These are phyloP conservation scores for Cercophora newfieldiana DNA, from an alignment of 495 filamentous ascomycete species.

Conservation along the genomic window DNA sequence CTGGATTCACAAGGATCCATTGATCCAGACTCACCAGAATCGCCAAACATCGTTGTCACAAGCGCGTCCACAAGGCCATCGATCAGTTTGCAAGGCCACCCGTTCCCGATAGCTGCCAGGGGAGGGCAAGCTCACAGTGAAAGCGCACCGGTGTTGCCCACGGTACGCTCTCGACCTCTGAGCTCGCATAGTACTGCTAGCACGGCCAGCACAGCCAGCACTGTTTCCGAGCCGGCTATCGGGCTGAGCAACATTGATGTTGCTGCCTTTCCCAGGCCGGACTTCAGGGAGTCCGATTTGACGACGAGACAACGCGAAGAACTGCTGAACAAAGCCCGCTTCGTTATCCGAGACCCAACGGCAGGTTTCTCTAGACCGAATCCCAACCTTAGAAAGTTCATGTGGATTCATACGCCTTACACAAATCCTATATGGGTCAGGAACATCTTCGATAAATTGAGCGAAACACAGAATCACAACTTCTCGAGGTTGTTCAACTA, in stretches of 20 bases:
- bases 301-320: constrained; percentile 24
- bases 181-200: constrained; percentile 32
- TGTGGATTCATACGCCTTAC: constrained; percentile 68
- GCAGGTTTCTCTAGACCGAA: constrained; percentile 44
- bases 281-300: constrained; percentile 17
- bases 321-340: constrained; percentile 19
- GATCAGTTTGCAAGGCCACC: constrained; percentile 15
- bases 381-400: constrained; percentile 48
- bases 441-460: constrained; percentile 42
- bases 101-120: constrained; percentile 12
- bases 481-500: constrained; percentile 51
- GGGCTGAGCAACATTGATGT: constrained; percentile 7
- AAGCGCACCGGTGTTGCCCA: constrained; percentile 23
- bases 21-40: constrained; percentile 24
- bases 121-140: neutral
- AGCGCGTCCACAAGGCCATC: constrained; percentile 30
- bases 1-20: constrained; percentile 4
- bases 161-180: constrained; percentile 30
- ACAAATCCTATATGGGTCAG: constrained; percentile 68
- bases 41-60: constrained; percentile 43
- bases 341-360: constrained; percentile 28
- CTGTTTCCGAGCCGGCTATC: constrained; percentile 33
- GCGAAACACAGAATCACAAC: constrained; percentile 34
- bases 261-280: constrained; percentile 5
- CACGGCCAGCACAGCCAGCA: constrained; percentile 24